Evolutionary conservation across 495 filamentous ascomycete species (phyloP), one percentile per base, ranked within the genome.

Genomic region (Massariosphaeria phaeospora): DNA sequence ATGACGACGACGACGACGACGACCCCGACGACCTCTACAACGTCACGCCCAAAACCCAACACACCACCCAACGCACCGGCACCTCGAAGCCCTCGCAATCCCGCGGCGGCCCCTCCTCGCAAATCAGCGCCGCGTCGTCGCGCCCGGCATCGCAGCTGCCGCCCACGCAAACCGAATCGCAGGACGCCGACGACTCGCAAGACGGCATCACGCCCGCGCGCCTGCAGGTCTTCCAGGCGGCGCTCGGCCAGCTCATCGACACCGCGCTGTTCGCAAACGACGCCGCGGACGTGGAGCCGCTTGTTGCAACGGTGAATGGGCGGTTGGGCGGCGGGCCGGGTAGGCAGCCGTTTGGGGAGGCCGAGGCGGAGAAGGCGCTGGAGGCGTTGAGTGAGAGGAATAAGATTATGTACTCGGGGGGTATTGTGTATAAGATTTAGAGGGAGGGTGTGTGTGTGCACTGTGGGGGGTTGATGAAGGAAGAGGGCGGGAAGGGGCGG

Each of bases 381-480:
- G 76, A 77, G 68, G 79, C 72, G 64, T 85, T 98, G 88, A 84
- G 86, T 52, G 82, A 84, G 38, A 73, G 76, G 68, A 96, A 96
- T 66, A 80, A 88, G 73, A 83, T 98, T 69, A 97, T 97, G 94
- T 95, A 72, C 82, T 87, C 66, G 47, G 74, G 71, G 21, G 75
- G 73, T n/a, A 65, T 78, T 50, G 74, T 78, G 23, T 78, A 77
- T 50, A 77, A 75, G 69, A 68, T 78, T 4, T 74, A 57, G 17
- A 18, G 36, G 24, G 20, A 11, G 40, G 40, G 20, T 39, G 5
- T 12, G 35, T 33, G 8, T 33, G 30, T 7, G 30, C 30, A 33
- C n/a, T 33, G 30, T 33, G n/a, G n/a, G n/a, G n/a, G n/a, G n/a
- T n/a, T n/a, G n/a, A n/a, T n/a, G n/a, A n/a, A n/a, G n/a, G n/a